These are phyloP conservation scores for Nidularia pulvinata DNA, from an alignment of 768 basidiomycete genomes.

Conservation along the genomic window DNA sequence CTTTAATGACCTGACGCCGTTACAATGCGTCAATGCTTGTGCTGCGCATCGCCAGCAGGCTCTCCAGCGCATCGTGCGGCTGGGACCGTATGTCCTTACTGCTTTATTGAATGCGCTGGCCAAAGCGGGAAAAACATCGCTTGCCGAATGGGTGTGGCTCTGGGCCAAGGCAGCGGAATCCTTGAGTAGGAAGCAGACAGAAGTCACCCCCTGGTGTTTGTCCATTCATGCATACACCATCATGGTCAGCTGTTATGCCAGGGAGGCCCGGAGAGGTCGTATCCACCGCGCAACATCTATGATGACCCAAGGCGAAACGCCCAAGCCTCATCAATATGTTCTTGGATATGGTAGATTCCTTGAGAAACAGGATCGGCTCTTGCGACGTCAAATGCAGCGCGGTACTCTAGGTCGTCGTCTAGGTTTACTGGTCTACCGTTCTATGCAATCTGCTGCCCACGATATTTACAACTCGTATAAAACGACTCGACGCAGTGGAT, in stretches of 20 bases:
- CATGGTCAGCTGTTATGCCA: conserved; percentile 63
- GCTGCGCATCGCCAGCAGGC: conserved; percentile 15
- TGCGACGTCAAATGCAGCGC: not conserved
- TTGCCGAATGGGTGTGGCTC: conserved; percentile 66
- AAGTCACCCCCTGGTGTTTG: conserved; percentile 57
- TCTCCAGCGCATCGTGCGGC: conserved; percentile 38
- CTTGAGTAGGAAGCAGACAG: conserved; percentile 40
- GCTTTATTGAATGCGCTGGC: conserved; percentile 58
- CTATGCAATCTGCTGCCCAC: not conserved
- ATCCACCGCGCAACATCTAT: not conserved
- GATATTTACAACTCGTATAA: not conserved
- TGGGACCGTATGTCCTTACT: conserved; percentile 64
- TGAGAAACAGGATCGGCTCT: not conserved
- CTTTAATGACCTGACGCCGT: conserved; percentile 3
- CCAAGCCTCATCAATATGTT: not conserved
- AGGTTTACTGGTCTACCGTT: not conserved
- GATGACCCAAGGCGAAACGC: too few relatives aligned
- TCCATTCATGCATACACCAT: conserved; percentile 69
- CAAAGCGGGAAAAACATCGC: conserved; percentile 50
- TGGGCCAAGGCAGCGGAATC: conserved; percentile 60
- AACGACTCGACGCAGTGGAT: not conserved
- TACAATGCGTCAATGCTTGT: not conserved
- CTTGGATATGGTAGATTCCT: not conserved
- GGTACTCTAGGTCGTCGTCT: not conserved
- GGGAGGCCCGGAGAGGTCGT: not conserved